Evolutionary conservation across 2,329 filamentous ascomycete genomes (phyloP), one percentile per base, ranked within the genome.

Genomic region (Aspergillus neoniger): DNA sequence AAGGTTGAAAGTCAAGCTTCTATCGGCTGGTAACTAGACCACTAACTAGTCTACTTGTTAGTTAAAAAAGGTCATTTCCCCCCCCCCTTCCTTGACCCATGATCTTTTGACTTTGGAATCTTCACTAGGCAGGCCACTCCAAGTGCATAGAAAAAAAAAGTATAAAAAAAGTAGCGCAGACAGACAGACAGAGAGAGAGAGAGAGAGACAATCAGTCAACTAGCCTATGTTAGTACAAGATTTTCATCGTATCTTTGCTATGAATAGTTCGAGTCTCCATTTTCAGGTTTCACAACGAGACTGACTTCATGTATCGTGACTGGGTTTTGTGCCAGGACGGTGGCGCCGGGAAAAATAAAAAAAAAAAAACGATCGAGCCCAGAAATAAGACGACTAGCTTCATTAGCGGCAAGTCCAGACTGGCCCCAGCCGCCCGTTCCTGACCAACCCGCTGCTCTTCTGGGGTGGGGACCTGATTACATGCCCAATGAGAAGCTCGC

Each of bases 361-460:
- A 36, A 15, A 5, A 5, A 36, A 36, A 36, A 32, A 17, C 25
- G 47, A 50, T 50, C 25, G 25, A 28, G 25, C 47, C 47, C 23
- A 49, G 23, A 49, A 49, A 49, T 17, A 17, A 49, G 25, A 30
- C 23, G 21, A 49, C 47, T 32, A 50, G 47, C 47, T 17, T 51
- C 51, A 49, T 55, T 43, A 55, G 17, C 17, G 17, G 25, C 32
- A 43, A 47, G 61, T 60, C 63, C 61, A 64, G 59, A 64, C 21
- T 51, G 52, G 58, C 38, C 52, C 61, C 51, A 55, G 38, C 32
- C 58, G 41, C 41, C 28, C 53, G 17, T n/a, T 17, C 2, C 23
- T 19, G 53, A 21, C 36, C 53, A 30, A 28, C 53, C 21, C 17
- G 61, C 25, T 57, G 41, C 58, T 51, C 50, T 58, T 48, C 21